Percentiles rank a stretch among this genome's conserved stretches.
Evolutionary conservation across 192 early-diverging fungal genomes (phyloP).

Genomic region (Powellomyces hirtus): DNA sequence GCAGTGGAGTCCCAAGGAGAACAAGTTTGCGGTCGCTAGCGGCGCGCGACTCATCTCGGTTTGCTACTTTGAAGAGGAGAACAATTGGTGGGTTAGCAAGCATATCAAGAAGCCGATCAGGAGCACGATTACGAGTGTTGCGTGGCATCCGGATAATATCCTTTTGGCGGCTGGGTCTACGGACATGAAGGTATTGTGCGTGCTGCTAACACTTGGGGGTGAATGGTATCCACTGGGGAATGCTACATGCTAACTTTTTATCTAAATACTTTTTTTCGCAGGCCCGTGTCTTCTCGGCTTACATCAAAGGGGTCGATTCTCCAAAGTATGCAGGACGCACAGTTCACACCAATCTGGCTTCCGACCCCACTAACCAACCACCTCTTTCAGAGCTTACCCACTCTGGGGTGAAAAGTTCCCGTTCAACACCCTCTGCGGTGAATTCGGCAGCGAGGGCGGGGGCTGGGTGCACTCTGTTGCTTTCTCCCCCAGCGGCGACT

Average conservation of each 20-base stretch:
- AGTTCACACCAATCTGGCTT: too few relatives aligned
- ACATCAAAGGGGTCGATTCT: constrained; percentile 90
- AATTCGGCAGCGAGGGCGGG: constrained; percentile 63
- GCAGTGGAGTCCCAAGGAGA: constrained; percentile 89
- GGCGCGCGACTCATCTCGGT: constrained; percentile 89
- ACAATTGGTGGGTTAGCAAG: constrained; percentile 96
- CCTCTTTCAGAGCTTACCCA: constrained; percentile 26
- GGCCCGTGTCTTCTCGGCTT: constrained; percentile 94
- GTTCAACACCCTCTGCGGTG: constrained; percentile 88
- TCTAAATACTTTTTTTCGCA: constrained; percentile 10
- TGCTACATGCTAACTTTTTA: background rate
- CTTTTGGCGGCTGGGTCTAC: constrained; percentile 80
- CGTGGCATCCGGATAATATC: constrained; percentile 98
- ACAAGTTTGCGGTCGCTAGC: constrained; percentile 98
- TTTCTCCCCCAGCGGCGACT: constrained; percentile 87
- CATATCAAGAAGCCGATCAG: constrained; percentile 93
- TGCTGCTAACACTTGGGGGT: too few relatives aligned
- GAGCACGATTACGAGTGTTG: constrained; percentile 81
- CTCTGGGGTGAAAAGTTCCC: constrained; percentile 94
- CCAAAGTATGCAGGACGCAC: background rate
- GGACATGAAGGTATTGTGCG: constrained; percentile 53
- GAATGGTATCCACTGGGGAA: background rate
- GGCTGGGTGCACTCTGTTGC: constrained; percentile 94
- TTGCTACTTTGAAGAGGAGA: constrained; percentile 94
- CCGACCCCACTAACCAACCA: background rate